phyloP scores from a whole-genome alignment of 2,329 filamentous ascomycete genomes.

The Thelonectria discophora region DNA sequence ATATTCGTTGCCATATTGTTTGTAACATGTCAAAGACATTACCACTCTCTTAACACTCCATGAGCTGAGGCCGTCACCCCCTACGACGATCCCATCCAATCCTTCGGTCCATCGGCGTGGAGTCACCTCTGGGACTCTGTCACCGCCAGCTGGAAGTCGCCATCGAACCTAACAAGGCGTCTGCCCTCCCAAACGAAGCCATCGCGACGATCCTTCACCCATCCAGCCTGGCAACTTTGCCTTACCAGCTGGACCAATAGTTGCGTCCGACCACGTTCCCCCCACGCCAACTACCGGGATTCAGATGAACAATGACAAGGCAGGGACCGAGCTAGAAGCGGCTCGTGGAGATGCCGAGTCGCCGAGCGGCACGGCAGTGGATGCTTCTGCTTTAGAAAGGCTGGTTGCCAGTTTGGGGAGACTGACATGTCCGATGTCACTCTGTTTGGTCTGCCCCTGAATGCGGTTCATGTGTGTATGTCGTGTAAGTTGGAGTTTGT shows the following conservation, averaged over 20 bases:
- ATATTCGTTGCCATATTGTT: no score
- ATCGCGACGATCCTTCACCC: constrained; percentile 21
- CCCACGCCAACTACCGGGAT: constrained; percentile 18
- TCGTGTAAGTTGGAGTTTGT: background rate
- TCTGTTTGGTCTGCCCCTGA: background rate
- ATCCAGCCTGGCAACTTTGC: constrained; percentile 10
- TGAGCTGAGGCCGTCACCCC: background rate
- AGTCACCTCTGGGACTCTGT: constrained; percentile 4
- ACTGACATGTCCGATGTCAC: background rate
- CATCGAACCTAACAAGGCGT: constrained; percentile 34
- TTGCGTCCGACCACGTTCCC: background rate
- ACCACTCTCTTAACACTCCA: no score
- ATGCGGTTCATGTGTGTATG: background rate
- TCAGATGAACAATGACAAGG: background rate
- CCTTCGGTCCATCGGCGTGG: constrained; percentile 32
- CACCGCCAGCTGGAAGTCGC: constrained; percentile 26
- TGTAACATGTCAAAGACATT: no score
- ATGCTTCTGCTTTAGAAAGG: constrained; percentile 2
- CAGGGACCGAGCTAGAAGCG: background rate
- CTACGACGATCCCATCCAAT: background rate
- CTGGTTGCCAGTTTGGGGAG: constrained; percentile 8
- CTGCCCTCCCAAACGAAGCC: constrained; percentile 14
- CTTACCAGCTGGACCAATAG: background rate
- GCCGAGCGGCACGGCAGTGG: background rate
- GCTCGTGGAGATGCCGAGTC: background rate